Evolutionary conservation across 805 yeast species (phyloP), one percentile per base, ranked within the genome.

Genomic region (Yamadazyma paraphyllophila): DNA sequence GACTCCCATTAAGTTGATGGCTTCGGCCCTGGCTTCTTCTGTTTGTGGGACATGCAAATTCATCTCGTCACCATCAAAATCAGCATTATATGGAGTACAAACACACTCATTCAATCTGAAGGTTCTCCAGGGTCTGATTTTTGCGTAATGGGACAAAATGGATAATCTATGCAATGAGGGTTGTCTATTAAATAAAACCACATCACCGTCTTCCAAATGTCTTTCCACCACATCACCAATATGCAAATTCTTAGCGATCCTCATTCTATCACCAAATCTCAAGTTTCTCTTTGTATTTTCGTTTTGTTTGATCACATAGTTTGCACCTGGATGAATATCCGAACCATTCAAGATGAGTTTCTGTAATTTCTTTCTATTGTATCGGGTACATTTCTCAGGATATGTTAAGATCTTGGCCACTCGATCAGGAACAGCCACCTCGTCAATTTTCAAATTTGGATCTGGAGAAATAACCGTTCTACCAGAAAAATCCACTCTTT

Each of bases 51-150:
- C 99, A 63, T 94, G 99, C 61, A 94, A 74, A 66, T 94, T 94
- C 99, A 94, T 94, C 67, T 94, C 99, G 69, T 94, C 99, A 69
- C 99, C 99, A 67, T 94, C 99, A 63, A 94, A 94, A 78, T 94
- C 99, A 33, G 99, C 99, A 65, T 95, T 95, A 69, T 94, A 94
- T 1, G 99, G 99, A 0, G 99, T 94, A 72, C 99, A 94, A 8
- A 94, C 99, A 84, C 99, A 94, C 67, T 94, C 98, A 63, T 94
- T 94, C 56, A 94, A 76, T 55, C 99, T 77, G 71, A 94, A 88
- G 1, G 99, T 94, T 71, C 99, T 79, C 98, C 98, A 94, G 0
- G 99, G 99, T 60, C 96, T 80, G 57, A 94, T 84, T 61, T 89
- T 91, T 39, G 97, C 99, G 66, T 84, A 91, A 73, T 94, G 99